Conservation (phyloP, 257 asterid species). For the Rhazya stricta region DNA sequence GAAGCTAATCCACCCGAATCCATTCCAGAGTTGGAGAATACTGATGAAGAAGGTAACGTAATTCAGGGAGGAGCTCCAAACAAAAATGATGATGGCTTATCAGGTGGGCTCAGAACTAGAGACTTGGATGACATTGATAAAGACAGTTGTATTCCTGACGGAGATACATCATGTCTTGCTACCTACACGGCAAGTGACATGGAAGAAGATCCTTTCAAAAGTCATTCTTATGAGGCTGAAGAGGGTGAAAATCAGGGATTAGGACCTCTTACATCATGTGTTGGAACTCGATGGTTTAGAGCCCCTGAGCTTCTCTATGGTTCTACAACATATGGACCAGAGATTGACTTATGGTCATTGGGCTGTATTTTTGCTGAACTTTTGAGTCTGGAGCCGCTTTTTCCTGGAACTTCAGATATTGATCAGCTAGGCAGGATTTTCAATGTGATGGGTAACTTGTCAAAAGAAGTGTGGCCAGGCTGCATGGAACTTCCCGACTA, state of each 20-base stretch:
- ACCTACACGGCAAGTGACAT: slow-evolving; percentile 73
- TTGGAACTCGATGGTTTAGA: slow-evolving; percentile 95
- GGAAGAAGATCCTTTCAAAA: slow-evolving; percentile 59
- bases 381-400: slow-evolving; percentile 62
- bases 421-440: slow-evolving; percentile 78
- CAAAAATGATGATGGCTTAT: slow-evolving; percentile 27
- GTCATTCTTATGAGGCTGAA: slow-evolving; percentile 52
- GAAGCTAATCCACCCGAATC: slow-evolving; percentile 27
- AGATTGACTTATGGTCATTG: slow-evolving; percentile 90
- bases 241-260: slow-evolving; percentile 46
- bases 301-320: slow-evolving; percentile 96
- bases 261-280: slow-evolving; percentile 82
- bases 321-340: slow-evolving; percentile 74
- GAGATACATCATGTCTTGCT: slow-evolving; percentile 74
- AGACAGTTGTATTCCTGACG: slow-evolving; percentile 59
- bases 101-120: slow-evolving; percentile 29
- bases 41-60: slow-evolving; percentile 19
- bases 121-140: slow-evolving; percentile 52
- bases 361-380: slow-evolving; percentile 94
- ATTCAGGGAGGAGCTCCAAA: slow-evolving; percentile 27
- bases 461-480: slow-evolving; percentile 80
- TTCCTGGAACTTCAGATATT: slow-evolving; percentile 85
- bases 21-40: slow-evolving; percentile 22
- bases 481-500: slow-evolving; percentile 79
- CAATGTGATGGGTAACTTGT: slow-evolving; percentile 60